Evolutionary conservation across 2,329 filamentous ascomycete species (phyloP), one percentile per base, ranked within the genome.

Genomic region (Fusarium heterosporum): DNA sequence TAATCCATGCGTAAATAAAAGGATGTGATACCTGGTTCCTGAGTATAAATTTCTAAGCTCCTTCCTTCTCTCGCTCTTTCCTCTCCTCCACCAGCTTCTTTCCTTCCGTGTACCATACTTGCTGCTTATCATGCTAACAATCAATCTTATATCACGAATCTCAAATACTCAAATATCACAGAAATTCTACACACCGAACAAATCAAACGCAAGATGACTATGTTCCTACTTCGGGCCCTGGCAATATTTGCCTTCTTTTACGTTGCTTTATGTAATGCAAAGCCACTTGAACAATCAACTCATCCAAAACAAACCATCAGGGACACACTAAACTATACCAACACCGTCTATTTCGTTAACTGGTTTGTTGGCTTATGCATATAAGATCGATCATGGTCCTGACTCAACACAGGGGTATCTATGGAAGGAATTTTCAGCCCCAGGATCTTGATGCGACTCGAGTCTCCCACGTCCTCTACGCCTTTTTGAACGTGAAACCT

Each of bases 391-490:
- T 83, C 66, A 83, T 82, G 55, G 79, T 12, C 14, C 29, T 68
- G 16, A 64, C 41, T 9, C 19, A 26, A 11, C 34, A 13, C 12
- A 68, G 65, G 64, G 55, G 60, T 11, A 66, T 55, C 11, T 54
- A 68, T 17, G 46, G 43, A 48, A 60, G 61, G 45, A 43, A 65
- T 32, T 68, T 66, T 78, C 43, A 86, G 22, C 61, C 65, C 32
- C 61, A 66, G 43, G 47, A 68, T 39, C 52, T 68, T 16, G 39
- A 53, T 13, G 55, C 46, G 26, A 57, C 65, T 17, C 85, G 93
- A 64, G 80, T 97, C 50, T 95, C 90, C 1, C 92, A 96, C 71
- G 82, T 97, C 3, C 83, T 97, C 3, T 97, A 87, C 73, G 85
- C 93, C 3, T 97, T 97, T 77, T 90, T 92, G 72, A 94, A 96